Evolutionary conservation across 805 yeast species (phyloP).

Genomic region (Kurtzmaniella fragi): DNA sequence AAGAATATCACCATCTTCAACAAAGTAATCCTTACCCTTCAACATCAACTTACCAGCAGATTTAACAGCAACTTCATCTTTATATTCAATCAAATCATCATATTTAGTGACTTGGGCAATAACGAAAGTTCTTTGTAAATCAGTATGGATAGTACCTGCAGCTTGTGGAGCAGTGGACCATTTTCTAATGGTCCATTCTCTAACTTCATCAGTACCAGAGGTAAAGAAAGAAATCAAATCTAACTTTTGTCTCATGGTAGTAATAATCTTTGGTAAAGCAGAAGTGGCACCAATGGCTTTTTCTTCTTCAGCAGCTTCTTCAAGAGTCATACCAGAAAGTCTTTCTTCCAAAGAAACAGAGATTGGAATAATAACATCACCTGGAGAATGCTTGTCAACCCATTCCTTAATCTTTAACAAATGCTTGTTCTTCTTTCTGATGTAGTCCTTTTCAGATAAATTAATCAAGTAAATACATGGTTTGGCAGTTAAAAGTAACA

Average conservation of each 20-base stretch:
- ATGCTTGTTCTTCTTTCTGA: conserved; percentile 85
- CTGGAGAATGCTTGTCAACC: conserved; percentile 85
- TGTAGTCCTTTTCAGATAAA: conserved; percentile 82
- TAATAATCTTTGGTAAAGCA: conserved; percentile 81
- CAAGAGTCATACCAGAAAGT: conserved; percentile 80
- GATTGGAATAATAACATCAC: conserved; percentile 82
- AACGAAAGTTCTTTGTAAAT: conserved; percentile 90
- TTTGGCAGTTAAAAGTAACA: conserved; percentile 89
- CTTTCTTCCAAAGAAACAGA: conserved; percentile 90
- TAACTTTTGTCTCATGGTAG: conserved; percentile 80
- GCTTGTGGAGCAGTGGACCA: conserved; percentile 98
- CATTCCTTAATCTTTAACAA: conserved; percentile 79
- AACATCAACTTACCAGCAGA: conserved; percentile 84
- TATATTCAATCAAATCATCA: conserved; percentile 64
- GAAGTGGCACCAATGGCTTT: conserved; percentile 68
- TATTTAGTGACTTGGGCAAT: conserved; percentile 90
- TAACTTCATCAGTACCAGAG: conserved; percentile 92
- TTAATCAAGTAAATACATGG: conserved; percentile 91
- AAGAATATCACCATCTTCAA: conserved; percentile 91
- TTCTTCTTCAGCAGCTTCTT: conserved; percentile 71
- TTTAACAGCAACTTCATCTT: conserved; percentile 76
- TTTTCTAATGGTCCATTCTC: conserved; percentile 95
- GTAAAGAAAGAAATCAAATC: conserved; percentile 93
- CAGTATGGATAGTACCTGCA: conserved; percentile 97
- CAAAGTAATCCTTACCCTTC: conserved; percentile 93